Base-by-base conservation (phyloP, 352 stramenopile species). In the Blastocystis sp. region DNA sequence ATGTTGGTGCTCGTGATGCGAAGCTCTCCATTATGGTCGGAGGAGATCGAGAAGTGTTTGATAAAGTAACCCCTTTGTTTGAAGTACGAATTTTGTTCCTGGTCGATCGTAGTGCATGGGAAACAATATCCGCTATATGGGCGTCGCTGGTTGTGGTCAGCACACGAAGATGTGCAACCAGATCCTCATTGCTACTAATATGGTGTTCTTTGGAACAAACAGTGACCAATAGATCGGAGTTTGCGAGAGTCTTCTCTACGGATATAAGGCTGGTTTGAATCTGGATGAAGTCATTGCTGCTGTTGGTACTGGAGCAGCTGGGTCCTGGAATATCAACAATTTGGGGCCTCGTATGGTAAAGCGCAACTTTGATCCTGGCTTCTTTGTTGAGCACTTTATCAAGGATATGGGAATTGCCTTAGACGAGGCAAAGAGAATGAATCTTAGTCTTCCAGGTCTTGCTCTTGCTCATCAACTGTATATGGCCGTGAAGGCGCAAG, bases 141-240 rank as follows among this genome's bases (percentile, higher is more conserved):
- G 94, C 34, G 91, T 91, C 8, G 89, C 94, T 11, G 94, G 94
- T 1, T 92, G 93, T 45, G 94, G 94, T 0, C 94, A 96, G 87
- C 93, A 96, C 89, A 96, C 94, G 18, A 96, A 97, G 92, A 96
- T 96, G 93, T 93, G 96, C 75, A 97, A 96, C 90, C 94, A 97
- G 75, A 91, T 92, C 65, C 63, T 91, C 45, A 91, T 91, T 30
- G 79, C 90, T 7, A 91, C 78, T 26, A 91, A 90, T 53, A 90
- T 91, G 78, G 47, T 90, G 76, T 3, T 11, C 9, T 9, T 76
- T 50, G 55, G 13, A 6, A 9, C 20, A 18, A 13, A 53, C 43
- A 11, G 1, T 30, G 34, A n/a, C n/a, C 9, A 18, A n/a, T 76
- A 89, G 94, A 95, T 96, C 73, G 94, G 94, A 26, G 93, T 96